A percentile compares a stretch with the other conserved stretches of the same genome.
Conservation (phyloP, 441 rosid genomes). For the Aquilaria agallochum region DNA sequence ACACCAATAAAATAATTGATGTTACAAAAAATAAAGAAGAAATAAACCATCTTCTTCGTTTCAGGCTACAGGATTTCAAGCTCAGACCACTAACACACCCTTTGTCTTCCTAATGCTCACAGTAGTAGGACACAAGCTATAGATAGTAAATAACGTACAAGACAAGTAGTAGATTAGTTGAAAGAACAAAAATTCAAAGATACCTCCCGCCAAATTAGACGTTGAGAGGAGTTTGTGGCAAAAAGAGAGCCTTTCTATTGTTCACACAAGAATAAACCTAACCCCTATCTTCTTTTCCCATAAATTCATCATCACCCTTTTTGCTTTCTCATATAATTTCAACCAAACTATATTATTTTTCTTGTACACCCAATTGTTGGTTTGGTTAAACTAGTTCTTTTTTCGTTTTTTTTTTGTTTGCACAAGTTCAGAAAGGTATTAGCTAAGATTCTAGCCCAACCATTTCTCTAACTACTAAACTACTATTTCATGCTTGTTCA, state of each 20-base stretch:
- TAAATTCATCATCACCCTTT: conserved; percentile 29
- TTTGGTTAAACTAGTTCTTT: conserved; percentile 51
- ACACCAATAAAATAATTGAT: too few relatives aligned
- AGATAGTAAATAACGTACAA: conserved; percentile 1
- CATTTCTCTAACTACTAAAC: conserved; percentile 38
- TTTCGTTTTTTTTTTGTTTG: conserved; percentile 16
- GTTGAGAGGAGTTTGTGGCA: conserved; percentile 24
- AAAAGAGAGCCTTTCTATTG: conserved; percentile 29
- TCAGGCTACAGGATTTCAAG: too few relatives aligned
- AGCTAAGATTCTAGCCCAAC: conserved; percentile 47
- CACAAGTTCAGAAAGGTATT: conserved; percentile 30
- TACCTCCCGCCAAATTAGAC: conserved; percentile 39
- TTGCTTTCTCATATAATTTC: conserved; percentile 9
- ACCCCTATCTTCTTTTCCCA: conserved; percentile 51
- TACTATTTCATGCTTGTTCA: conserved; percentile 15
- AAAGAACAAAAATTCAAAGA: conserved; percentile 28
- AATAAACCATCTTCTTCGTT: too few relatives aligned
- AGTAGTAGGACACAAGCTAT: not conserved
- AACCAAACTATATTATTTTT: conserved; percentile 19
- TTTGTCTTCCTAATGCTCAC: conserved; percentile 1
- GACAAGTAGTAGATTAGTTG: conserved; percentile 20
- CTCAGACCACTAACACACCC: conserved; percentile 1
- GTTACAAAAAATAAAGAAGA: too few relatives aligned
- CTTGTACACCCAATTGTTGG: conserved; percentile 33
- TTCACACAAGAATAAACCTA: conserved; percentile 26